Base-by-base conservation (phyloP, 176 grass and related monocot genomes). In the Triticum turgidum region DNA sequence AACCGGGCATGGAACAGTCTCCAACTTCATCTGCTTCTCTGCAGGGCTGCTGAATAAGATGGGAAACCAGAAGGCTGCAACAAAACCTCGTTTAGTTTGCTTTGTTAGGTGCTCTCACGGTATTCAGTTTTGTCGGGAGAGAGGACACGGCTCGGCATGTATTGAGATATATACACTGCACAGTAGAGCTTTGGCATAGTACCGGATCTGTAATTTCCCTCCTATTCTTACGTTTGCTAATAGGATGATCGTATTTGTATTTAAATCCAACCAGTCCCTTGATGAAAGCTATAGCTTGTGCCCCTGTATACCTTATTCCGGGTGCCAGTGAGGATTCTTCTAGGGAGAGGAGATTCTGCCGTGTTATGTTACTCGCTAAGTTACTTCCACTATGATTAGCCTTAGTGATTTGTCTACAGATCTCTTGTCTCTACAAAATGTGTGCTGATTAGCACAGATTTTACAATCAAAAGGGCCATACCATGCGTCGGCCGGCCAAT, bases 1-100 rank as follows among this genome's bases (percentile, higher is more conserved):
- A 29, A 87, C 39, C 29, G 3, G 64, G 25, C 54, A 81, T 65
- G 52, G 69, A 82, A 88, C 33, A 6, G n/a, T 22, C n/a, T 47
- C 29, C 41, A 63, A 64, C 39, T 65, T 69, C 12, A 52, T 76
- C 9, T 78, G 42, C 27, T 79, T 79, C 68, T 81, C 32, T 7
- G 32, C 78, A 34, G 69, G 24, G 63, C 24, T 72, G 70, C 65
- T 78, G 78, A 90, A 87, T 90, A 82, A 90, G 34, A 78, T 73
- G n/a, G 6, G 14, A 82, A 69, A 32, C 11, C 65, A 49, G 42
- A 44, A 44, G 42, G 42, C 42, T 44, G 42, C 42, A 44, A 44
- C 42, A 44, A 44, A 44, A 44, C 42, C 42, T 44, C 42, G 45
- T 83, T 65, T 68, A 64, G 49, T 69, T 52, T 80, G 75, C 49